Conservation (phyloP, 331 rosid genomes). For the Erythrophleum ivorense region DNA sequence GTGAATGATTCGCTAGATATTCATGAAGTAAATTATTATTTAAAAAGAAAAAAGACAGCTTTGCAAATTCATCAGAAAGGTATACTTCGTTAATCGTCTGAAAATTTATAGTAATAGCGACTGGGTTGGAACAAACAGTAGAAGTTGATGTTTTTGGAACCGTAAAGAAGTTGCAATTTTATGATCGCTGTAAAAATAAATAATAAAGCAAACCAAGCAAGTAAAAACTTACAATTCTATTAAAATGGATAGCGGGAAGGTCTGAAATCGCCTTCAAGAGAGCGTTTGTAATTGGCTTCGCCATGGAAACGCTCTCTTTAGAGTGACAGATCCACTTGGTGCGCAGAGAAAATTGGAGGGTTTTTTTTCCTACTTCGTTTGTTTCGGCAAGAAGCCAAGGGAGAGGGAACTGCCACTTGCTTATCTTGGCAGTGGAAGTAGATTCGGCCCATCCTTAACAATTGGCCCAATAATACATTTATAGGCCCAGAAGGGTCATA, state of each 20-base stretch:
- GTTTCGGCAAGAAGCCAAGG: neutral
- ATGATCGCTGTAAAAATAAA: neutral
- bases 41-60: neutral
- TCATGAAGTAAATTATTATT: neutral
- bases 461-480: neutral
- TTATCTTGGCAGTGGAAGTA: neutral
- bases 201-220: neutral
- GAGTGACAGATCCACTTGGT: neutral
- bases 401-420: neutral
- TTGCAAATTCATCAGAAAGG: neutral
- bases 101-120: neutral
- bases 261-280: conserved; percentile 51
- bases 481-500: neutral
- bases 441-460: neutral
- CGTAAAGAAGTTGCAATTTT: neutral
- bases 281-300: conserved; percentile 48
- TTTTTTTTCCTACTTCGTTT: neutral
- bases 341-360: neutral
- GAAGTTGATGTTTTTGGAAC: neutral
- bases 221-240: conserved; percentile 48
- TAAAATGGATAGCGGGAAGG: conserved; percentile 43
- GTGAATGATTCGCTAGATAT: neutral
- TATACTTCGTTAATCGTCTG: neutral
- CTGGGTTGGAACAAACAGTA: neutral
- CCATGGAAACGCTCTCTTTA: conserved; percentile 40